These are phyloP conservation scores for Capronia epimyces DNA, from an alignment of 2,329 filamentous ascomycete species.

Conservation along the genomic window DNA sequence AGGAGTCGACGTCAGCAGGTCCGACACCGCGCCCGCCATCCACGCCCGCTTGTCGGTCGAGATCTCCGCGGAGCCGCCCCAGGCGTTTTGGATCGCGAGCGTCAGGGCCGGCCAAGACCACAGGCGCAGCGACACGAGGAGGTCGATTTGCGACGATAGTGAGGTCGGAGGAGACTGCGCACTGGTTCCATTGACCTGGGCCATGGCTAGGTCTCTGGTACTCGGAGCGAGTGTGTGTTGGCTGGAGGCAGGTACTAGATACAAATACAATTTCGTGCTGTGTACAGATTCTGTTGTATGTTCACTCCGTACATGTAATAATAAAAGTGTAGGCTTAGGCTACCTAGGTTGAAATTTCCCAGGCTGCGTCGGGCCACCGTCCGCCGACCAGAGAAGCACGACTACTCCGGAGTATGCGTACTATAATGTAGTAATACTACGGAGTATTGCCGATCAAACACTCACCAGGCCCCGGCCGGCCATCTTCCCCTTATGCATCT, in stretches of 20 bases:
- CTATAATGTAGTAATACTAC: no score
- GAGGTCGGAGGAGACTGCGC: constrained; percentile 39
- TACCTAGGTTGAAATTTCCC: neutral
- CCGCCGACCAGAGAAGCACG: constrained; percentile 2
- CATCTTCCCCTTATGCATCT: no score
- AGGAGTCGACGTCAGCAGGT: constrained; percentile 57
- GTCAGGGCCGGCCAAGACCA: constrained; percentile 84
- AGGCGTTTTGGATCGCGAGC: constrained; percentile 69
- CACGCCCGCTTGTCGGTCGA: constrained; percentile 87
- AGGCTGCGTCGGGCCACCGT: constrained; percentile 1
- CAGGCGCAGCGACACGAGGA: constrained; percentile 76
- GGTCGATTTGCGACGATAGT: constrained; percentile 68
- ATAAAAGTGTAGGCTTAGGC: no score
- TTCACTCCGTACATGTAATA: no score
- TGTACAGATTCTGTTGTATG: no score
- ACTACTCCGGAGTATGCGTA: no score
- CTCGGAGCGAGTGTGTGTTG: neutral
- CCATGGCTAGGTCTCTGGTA: constrained; percentile 9
- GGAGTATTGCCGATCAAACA: no score
- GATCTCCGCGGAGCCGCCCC: constrained; percentile 68
- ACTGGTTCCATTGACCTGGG: neutral
- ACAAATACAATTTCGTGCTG: no score
- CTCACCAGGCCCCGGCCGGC: no score
- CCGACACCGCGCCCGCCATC: constrained; percentile 82
- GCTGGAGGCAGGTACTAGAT: neutral